phyloP scores from a whole-genome alignment of 2,329 filamentous ascomycete species.

The Venturiaceae sp. region DNA sequence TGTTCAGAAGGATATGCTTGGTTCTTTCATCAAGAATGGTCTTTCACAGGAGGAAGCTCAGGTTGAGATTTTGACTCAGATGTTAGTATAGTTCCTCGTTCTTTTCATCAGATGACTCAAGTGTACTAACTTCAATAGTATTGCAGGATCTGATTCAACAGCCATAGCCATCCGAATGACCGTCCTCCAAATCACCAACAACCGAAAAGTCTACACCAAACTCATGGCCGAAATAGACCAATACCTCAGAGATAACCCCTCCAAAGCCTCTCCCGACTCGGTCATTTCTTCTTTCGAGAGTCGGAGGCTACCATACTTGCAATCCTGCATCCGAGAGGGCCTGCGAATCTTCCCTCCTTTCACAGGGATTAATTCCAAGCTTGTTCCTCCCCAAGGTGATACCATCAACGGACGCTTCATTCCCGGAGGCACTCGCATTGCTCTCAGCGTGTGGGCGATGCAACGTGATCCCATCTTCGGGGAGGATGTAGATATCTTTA shows the following conservation, averaged over 20 bases:
- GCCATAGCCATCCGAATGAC: slow-evolving; percentile 44
- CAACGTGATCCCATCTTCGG: slow-evolving; percentile 4
- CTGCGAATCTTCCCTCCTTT: slow-evolving; percentile 39
- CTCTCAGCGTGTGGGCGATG: slow-evolving; percentile 28
- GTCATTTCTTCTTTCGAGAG: slow-evolving; percentile 22
- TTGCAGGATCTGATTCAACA: slow-evolving; percentile 50
- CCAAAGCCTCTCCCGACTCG: slow-evolving; percentile 24
- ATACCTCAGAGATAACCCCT: slow-evolving; percentile 22
- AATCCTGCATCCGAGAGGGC: slow-evolving; percentile 45
- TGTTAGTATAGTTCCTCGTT: background rate
- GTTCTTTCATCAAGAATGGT: slow-evolving; percentile 39
- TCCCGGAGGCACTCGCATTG: slow-evolving; percentile 3
- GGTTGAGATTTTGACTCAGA: no score
- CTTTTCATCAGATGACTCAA: background rate
- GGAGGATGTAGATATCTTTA: slow-evolving; percentile 34
- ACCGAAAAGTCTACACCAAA: slow-evolving; percentile 33
- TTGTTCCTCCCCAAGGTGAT: slow-evolving; percentile 3
- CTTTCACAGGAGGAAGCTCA: slow-evolving; percentile 16
- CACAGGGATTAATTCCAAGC: slow-evolving; percentile 37
- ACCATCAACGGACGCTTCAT: slow-evolving; percentile 5
- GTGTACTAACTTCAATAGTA: no score
- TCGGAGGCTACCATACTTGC: slow-evolving; percentile 39
- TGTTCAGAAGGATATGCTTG: slow-evolving; percentile 41
- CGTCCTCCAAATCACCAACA: slow-evolving; percentile 42
- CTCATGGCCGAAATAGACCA: slow-evolving; percentile 38